Conservation (phyloP, 2,329 filamentous ascomycete genomes). For the Myriosclerotinia scirpicola region DNA sequence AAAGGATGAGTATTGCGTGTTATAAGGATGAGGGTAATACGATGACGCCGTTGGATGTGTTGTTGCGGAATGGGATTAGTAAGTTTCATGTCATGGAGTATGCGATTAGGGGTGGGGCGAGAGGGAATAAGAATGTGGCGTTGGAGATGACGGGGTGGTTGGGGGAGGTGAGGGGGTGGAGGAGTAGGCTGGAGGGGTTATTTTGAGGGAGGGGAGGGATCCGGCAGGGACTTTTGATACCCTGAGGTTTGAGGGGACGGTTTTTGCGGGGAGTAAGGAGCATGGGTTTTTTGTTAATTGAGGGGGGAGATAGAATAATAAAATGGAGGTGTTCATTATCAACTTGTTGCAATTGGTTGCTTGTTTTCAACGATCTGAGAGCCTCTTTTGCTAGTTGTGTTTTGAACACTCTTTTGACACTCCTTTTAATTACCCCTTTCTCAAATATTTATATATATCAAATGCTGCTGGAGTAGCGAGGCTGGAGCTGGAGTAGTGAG, state of each 20-base stretch:
- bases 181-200: conserved; percentile 54
- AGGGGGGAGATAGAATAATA: not conserved
- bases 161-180: conserved; percentile 49
- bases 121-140: conserved; percentile 50
- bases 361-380: too few species aligned
- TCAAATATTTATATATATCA: too few species aligned
- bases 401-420: too few species aligned
- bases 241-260: conserved; percentile 45
- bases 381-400: too few species aligned
- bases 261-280: conserved; percentile 33
- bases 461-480: too few species aligned
- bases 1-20: conserved; percentile 56
- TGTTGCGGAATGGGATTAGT: conserved; percentile 61
- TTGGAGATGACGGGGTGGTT: conserved; percentile 48
- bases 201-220: conserved; percentile 53
- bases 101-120: conserved; percentile 52
- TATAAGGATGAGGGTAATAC: conserved; percentile 67
- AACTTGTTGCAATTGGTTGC: too few species aligned
- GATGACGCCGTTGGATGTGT: conserved; percentile 70
- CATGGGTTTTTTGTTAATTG: conserved; percentile 40
- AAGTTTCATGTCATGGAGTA: conserved; percentile 58
- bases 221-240: conserved; percentile 53
- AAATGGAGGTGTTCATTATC: too few species aligned
- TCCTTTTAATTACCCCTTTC: too few species aligned
- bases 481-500: too few species aligned